Evolutionary conservation across 73 alveolate genomes (phyloP).

Genomic region (Paramecium octaurelia): DNA sequence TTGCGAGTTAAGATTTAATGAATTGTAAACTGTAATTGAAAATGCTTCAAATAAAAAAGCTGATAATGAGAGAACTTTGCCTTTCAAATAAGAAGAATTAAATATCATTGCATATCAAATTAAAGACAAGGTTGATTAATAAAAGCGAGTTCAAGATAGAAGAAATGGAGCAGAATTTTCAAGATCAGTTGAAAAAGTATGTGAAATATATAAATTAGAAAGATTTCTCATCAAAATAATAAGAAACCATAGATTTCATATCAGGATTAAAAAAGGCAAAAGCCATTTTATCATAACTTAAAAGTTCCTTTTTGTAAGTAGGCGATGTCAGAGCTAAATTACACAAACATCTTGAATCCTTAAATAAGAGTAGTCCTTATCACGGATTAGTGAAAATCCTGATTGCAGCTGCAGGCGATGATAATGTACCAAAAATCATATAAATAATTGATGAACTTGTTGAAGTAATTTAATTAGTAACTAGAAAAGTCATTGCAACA

Average conservation of each 20-base stretch:
- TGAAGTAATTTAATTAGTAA: not conserved
- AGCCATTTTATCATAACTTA: conserved; percentile 1
- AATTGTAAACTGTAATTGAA: not conserved
- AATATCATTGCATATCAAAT: not conserved
- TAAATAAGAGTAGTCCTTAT: not conserved
- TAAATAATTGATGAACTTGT: conserved; percentile 40
- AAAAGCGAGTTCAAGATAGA: not conserved
- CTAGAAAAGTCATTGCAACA: not conserved
- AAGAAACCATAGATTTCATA: not conserved
- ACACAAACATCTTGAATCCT: not conserved
- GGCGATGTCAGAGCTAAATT: conserved; percentile 1
- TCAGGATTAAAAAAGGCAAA: conserved; percentile 41
- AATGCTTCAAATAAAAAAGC: not conserved
- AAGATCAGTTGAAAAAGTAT: not conserved
- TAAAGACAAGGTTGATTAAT: not conserved
- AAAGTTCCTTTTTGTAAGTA: conserved; percentile 16
- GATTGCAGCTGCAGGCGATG: conserved; percentile 2
- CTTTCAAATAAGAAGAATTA: conserved; percentile 32
- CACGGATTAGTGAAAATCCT: not conserved
- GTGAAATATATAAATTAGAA: not conserved
- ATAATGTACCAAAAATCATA: not conserved
- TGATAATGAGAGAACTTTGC: conserved; percentile 38
- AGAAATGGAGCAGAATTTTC: not conserved
- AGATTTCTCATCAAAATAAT: not conserved
- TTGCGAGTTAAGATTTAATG: not conserved